Evolutionary conservation across 2,329 filamentous ascomycete genomes (phyloP), one percentile per base, ranked within the genome.

Genomic region (Xylaria sp.): DNA sequence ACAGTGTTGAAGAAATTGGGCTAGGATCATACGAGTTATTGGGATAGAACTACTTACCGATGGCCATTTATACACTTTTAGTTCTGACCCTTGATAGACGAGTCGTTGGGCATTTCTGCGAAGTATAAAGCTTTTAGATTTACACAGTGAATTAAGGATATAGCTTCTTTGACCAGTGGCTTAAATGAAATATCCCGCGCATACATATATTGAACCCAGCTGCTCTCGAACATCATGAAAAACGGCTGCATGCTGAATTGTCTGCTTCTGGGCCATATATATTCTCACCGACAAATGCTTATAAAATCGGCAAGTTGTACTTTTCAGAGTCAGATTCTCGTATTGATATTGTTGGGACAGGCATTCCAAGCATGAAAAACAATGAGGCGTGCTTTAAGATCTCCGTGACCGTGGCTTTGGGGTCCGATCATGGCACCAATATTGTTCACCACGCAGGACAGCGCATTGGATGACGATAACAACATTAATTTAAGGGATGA

Each of bases 181-280:
- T 25, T 6, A 1, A 29, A 13, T 42, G 21, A 5, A 59, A 42
- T 27, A 16, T 48, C n/a, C 23, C 25, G 21, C 37, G 25, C 29
- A 16, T 25, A 53, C 6, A 50, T 35, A 48, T 37, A 25, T 54
- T 23, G 25, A 53, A 21, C 50, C 18, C 23, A 18, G 13, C 37
- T 48, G 13, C 37, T 54, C 37, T 13, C 40, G 16, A 58, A 35
- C 25, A 63, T 59, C 51, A 70, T 65, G 57, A 66, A 50, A 5
- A 54, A 58, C 68, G 68, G 68, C 60, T 70, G 58, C 68, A 55
- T 67, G 60, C 68, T 64, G 68, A 64, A 61, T 13, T 40, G 8
- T 63, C 60, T 23, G 37, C 48, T 27, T 58, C 25, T 47, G 18
- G 51, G 16, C 51, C 13, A 21, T 53, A 48, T 48, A n/a, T 29